A percentile compares a stretch with the other conserved stretches of the same genome.
phyloP scores from a whole-genome alignment of 495 filamentous ascomycete species.

The Aspergillus sclerotiicarbonarius region DNA sequence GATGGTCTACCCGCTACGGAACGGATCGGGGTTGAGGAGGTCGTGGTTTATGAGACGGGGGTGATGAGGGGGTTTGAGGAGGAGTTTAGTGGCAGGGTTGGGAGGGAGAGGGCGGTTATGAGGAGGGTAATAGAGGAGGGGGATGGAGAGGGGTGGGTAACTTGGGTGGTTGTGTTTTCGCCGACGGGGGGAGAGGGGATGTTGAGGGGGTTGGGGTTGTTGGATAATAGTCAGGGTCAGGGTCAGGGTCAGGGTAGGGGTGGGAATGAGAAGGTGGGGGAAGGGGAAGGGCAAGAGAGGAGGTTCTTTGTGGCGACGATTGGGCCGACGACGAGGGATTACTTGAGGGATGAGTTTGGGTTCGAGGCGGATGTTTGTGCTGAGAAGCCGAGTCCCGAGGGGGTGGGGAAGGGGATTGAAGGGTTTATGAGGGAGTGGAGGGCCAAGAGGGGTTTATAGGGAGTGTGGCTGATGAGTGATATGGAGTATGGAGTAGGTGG shows the following conservation, averaged over 20 bases:
- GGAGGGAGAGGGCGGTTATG: conserved; percentile 22
- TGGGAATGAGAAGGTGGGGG: conserved; percentile 16
- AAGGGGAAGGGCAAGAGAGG: conserved; percentile 17
- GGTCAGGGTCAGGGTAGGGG: conserved; percentile 22
- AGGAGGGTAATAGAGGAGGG: conserved; percentile 10
- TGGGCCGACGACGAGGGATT: conserved; percentile 86
- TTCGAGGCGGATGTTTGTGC: conserved; percentile 82
- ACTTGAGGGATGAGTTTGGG: conserved; percentile 63
- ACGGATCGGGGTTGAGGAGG: conserved; percentile 66
- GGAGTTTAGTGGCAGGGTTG: conserved; percentile 54
- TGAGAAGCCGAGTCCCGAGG: conserved; percentile 76
- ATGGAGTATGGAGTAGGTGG: background rate
- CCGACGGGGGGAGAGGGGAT: conserved; percentile 83
- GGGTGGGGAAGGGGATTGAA: conserved; percentile 67
- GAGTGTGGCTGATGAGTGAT: background rate
- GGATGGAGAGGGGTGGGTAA: conserved; percentile 20
- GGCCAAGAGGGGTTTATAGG: background rate
- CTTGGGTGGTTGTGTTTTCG: conserved; percentile 94
- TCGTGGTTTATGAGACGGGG: conserved; percentile 81
- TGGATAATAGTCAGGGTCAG: too few relatives aligned
- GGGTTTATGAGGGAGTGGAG: conserved; percentile 41
- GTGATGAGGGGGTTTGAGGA: conserved; percentile 71
- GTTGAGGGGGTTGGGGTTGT: conserved; percentile 55
- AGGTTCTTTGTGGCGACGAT: conserved; percentile 75
- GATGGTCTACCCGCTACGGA: conserved; percentile 33